A percentile compares a stretch with the other conserved stretches of the same genome.
These are phyloP conservation scores for Alternaria consortialis DNA, from an alignment of 2,329 filamentous ascomycete genomes.

Conservation along the genomic window DNA sequence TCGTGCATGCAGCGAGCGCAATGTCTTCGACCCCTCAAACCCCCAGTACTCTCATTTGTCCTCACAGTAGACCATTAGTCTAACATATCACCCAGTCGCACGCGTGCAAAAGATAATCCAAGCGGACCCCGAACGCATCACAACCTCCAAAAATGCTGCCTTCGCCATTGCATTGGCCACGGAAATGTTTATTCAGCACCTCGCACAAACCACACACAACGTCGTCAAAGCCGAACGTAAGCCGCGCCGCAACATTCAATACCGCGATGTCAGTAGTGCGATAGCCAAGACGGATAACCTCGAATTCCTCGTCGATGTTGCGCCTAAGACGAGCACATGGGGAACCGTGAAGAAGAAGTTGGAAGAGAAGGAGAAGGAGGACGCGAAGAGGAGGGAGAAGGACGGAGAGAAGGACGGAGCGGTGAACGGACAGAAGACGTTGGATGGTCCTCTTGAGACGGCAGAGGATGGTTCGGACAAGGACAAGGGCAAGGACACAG, in stretches of 20 bases:
- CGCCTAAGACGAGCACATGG: slow-evolving; percentile 85
- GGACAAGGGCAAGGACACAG: slow-evolving; percentile 1
- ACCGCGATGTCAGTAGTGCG: slow-evolving; percentile 90
- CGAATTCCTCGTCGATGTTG: slow-evolving; percentile 90
- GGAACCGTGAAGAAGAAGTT: slow-evolving; percentile 76
- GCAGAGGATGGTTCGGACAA: slow-evolving; percentile 1
- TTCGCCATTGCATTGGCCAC: slow-evolving; percentile 94
- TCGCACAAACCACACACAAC: slow-evolving; percentile 84
- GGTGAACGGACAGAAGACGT: slow-evolving; percentile 3
- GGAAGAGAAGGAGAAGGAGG: slow-evolving; percentile 50
- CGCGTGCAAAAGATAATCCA: slow-evolving; percentile 95
- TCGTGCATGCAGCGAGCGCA: neutral
- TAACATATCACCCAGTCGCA: slow-evolving; percentile 69
- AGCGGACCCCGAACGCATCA: slow-evolving; percentile 80
- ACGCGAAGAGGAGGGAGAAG: slow-evolving; percentile 15
- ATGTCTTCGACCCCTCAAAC: neutral
- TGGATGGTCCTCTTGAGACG: slow-evolving; percentile 5
- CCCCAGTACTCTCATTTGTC: neutral
- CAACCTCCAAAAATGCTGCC: slow-evolving; percentile 87
- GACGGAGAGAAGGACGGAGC: slow-evolving; percentile 1
- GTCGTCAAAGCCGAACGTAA: slow-evolving; percentile 92
- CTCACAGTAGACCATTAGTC: neutral
- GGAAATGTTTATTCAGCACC: slow-evolving; percentile 94
- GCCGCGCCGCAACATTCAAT: slow-evolving; percentile 91
- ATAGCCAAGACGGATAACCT: slow-evolving; percentile 90